A percentile compares a stretch with the other conserved stretches of the same genome.
Conservation (phyloP, 176 grass and related monocot species). For the Avena insularis region DNA sequence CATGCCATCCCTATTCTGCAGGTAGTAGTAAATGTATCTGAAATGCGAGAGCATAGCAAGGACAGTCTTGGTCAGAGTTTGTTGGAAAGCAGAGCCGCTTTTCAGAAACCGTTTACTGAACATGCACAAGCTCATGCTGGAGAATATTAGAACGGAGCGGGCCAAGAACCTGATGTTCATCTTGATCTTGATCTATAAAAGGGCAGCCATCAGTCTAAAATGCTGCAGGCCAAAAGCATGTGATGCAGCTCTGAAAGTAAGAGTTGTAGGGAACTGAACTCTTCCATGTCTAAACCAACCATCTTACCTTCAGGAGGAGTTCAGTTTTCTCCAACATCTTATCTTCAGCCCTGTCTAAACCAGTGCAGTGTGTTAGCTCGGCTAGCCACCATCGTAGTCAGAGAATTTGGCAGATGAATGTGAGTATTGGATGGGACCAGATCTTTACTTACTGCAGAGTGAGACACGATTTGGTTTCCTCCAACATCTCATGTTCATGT, state of each 20-base stretch:
- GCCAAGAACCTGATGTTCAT: neutral
- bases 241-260: constrained; percentile 46
- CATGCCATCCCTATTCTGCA: neutral
- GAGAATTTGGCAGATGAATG: constrained; percentile 38
- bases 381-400: neutral
- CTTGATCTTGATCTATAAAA: constrained; percentile 45
- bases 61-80: constrained; percentile 42
- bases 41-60: constrained; percentile 8
- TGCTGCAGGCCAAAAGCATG: neutral
- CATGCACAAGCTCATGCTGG: constrained; percentile 41
- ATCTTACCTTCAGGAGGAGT: constrained; percentile 27
- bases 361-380: too few relatives aligned
- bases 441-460: neutral
- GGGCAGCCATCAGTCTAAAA: neutral
- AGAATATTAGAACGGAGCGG: constrained; percentile 13
- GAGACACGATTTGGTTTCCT: constrained; percentile 52
- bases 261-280: constrained; percentile 64
- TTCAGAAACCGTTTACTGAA: neutral
- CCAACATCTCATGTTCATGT: constrained; percentile 54
- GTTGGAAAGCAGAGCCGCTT: constrained; percentile 35
- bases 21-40: neutral
- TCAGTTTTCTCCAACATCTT: constrained; percentile 61
- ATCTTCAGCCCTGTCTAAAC: constrained; percentile 24
- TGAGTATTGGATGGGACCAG: constrained; percentile 55
- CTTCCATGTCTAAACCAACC: neutral